Evolutionary conservation across 2,329 filamentous ascomycete genomes (phyloP).

Genomic region (Fusarium sp.): DNA sequence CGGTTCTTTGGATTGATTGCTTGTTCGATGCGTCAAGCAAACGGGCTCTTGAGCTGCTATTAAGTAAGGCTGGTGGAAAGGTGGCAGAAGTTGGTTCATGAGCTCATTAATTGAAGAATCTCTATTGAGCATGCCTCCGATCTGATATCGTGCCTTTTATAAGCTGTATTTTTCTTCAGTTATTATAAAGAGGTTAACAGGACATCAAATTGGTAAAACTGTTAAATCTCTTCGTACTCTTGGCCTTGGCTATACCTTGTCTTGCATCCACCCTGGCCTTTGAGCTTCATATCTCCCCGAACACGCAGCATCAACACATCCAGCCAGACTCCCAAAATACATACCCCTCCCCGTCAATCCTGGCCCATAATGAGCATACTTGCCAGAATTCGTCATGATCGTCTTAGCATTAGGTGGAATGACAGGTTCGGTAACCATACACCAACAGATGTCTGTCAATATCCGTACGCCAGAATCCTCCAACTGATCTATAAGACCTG

Average conservation of each 20-base stretch:
- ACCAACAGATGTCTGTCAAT: constrained; percentile 36
- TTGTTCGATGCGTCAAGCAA: constrained; percentile 6
- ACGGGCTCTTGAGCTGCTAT: background rate
- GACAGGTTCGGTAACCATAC: constrained; percentile 29
- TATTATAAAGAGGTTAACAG: no score
- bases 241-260: fast-evolving
- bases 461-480: constrained; percentile 25
- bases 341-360: constrained; percentile 35
- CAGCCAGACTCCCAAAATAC: constrained; percentile 43
- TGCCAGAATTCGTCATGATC: constrained; percentile 39
- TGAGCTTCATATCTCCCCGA: constrained; percentile 1
- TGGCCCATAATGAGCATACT: constrained; percentile 38
- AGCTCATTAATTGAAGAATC: background rate
- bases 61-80: background rate
- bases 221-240: no score
- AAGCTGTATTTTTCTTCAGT: no score
- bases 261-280: constrained; percentile 15
- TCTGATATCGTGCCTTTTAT: no score
- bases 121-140: no score
- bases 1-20: constrained; percentile 34
- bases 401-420: constrained; percentile 11
- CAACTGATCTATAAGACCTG: constrained; percentile 8
- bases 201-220: no score
- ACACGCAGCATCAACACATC: constrained; percentile 44
- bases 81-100: no score